Base-by-base conservation (phyloP, 495 filamentous ascomycete species). In the Friedmanniomyces simplex region DNA sequence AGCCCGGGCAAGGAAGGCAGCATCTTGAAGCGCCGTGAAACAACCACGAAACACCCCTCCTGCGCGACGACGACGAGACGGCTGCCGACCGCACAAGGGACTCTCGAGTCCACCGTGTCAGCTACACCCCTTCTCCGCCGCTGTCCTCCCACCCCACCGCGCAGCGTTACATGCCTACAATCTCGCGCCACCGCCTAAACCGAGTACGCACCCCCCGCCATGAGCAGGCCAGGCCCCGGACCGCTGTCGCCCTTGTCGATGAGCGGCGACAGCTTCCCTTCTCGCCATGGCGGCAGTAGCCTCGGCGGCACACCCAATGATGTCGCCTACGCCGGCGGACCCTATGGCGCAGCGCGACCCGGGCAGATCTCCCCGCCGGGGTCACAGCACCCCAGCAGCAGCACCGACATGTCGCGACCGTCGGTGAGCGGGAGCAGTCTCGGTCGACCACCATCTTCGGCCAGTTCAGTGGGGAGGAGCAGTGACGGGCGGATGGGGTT, bases 371-470 rank as follows among this genome's bases (percentile, higher is more conserved):
- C 60, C 22, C 60, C 51, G 0, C 57, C 61, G 6, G 36, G 48
- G 12, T 63, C 61, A 11, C 58, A 63, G 20, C 61, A 60, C 42
- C 61, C 61, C 7, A 63, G 61, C 49, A 53, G 37, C 41, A 46
- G 56, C 25, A 63, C 61, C 16, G 61, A 63, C 30, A 54, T 59
- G 52, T 63, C 61, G 37, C 51, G 61, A 22, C 61, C 61, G 0
- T 60, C 57, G 12, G 46, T 20, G 6, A 37, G 36, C 28, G 60
- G 55, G 21, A 63, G 61, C 48, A 63, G 61, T 36, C n/a, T 59
- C 0, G 49, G 49, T 22, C n/a, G 54, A 4, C 57, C 61, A 13
- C 57, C 61, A 1, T 56, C 51, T 13, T 41, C 25, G 32, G 57
- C 61, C 14, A 63, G 61, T 57, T 56, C 51, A n/a, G 37, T 63